Conservation (phyloP, 2,329 filamentous ascomycete genomes). For the Aspergillus tanneri region DNA sequence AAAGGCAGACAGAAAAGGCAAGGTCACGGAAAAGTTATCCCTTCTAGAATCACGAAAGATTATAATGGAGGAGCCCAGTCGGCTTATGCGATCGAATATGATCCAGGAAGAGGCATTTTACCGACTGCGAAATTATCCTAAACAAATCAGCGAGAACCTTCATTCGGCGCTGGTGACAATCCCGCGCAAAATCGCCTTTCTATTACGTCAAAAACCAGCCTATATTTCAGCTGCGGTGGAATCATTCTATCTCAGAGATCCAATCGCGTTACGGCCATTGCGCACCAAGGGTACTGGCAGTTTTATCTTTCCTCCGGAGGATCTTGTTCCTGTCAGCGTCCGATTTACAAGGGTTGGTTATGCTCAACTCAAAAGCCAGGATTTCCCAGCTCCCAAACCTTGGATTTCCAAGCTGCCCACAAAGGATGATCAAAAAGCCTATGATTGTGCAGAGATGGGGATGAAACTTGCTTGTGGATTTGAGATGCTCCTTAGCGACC, state of each 20-base stretch:
- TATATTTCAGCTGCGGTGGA: conserved; percentile 82
- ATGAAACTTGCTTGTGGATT: conserved; percentile 91
- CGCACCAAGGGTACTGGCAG: conserved; percentile 54
- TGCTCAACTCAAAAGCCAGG: conserved; percentile 84
- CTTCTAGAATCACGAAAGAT: conserved; percentile 64
- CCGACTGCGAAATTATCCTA: conserved; percentile 78
- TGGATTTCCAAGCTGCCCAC: conserved; percentile 50
- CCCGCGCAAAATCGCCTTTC: conserved; percentile 76
- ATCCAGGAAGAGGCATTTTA: conserved; percentile 91
- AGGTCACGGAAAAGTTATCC: conserved; percentile 51
- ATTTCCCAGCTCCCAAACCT: conserved; percentile 65
- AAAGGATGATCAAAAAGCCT: conserved; percentile 46
- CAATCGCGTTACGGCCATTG: conserved; percentile 69
- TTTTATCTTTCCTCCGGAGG: conserved; percentile 69
- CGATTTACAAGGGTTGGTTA: conserved; percentile 86
- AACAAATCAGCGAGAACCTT: conserved; percentile 69
- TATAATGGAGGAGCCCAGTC: conserved; percentile 56
- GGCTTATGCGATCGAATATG: conserved; percentile 67
- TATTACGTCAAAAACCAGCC: conserved; percentile 72
- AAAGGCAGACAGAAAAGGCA: conserved; percentile 47
- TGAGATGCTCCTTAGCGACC: conserved; percentile 75
- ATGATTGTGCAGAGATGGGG: conserved; percentile 62
- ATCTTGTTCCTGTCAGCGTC: conserved; percentile 75
- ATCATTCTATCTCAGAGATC: conserved; percentile 87
- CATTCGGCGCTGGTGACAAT: conserved; percentile 73